Evolutionary conservation across 441 rosid species (phyloP), one percentile per base, ranked within the genome.

Genomic region (Populus hybrid): DNA sequence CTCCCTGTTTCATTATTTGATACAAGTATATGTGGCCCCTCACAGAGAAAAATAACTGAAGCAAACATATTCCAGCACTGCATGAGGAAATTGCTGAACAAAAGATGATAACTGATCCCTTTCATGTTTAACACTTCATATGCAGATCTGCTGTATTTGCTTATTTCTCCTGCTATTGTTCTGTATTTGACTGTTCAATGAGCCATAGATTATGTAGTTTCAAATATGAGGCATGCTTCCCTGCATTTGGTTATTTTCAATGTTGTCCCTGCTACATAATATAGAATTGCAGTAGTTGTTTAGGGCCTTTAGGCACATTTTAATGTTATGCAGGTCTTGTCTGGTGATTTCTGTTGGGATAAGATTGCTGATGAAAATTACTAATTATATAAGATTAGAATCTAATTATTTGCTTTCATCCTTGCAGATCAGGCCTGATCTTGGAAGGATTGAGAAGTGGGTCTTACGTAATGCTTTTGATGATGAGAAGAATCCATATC

Each of bases 381-480:
- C 9, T 24, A 26, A 24, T 66, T 11, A 12, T 28, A 21, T 28
- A 5, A 16, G 34, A 11, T 30, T 6, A 28, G 35, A 11, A 30
- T 28, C 9, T 69, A 34, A 57, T 6, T 2, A 24, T 75, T 71
- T 69, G 66, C 50, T 14, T 53, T 72, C 19, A 46, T 64, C 32
- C 79, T 69, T 59, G 75, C 87, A 92, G 97, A 83, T 92, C 75
- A 87, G 82, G 80, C 94, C 83, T 76, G 92, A 89, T 76, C 89
- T 88, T 78, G 89, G 94, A 83, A 88, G 97, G 88, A 91, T 90
- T 72, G 97, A 92, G 87, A 92, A 92, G 81, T 92, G 95, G 97
- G 69, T 90, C 81, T 78, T 92, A 74, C 94, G 97, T 67, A 89
- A 87, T 76, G 97, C 97, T 57, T 92, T 92, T 83, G 97, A 92